These are phyloP conservation scores for Cenchrus fungigraminus DNA, from an alignment of 176 grass and related monocot genomes.

Conservation along the genomic window DNA sequence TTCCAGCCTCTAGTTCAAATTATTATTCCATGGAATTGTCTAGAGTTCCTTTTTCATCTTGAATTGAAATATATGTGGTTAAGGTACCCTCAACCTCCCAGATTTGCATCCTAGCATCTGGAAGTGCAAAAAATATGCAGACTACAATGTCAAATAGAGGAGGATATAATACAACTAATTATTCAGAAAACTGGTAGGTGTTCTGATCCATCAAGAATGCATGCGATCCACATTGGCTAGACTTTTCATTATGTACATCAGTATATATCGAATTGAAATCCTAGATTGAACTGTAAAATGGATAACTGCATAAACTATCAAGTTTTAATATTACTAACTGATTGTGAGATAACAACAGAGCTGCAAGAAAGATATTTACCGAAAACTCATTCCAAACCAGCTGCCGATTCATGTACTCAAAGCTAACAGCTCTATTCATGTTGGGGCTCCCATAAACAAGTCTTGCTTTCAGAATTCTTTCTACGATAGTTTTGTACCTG, in stretches of 20 bases:
- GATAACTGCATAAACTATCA: constrained; percentile 9
- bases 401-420: constrained; percentile 98
- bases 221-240: constrained; percentile 9
- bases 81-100: background rate
- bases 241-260: background rate
- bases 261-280: background rate
- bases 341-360: constrained; percentile 17
- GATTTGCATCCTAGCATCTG: background rate
- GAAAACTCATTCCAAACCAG: constrained; percentile 99
- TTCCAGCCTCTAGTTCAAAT: background rate
- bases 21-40: background rate
- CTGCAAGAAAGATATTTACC: constrained; percentile 55
- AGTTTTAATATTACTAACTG: constrained; percentile 20
- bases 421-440: constrained; percentile 99
- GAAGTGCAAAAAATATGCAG: background rate
- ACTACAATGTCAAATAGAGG: background rate
- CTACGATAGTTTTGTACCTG: constrained; percentile 95
- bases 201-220: constrained; percentile 8
- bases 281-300: background rate
- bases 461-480: constrained; percentile 92
- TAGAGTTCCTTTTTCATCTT: background rate
- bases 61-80: background rate
- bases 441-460: constrained; percentile 93
- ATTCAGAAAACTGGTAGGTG: background rate
- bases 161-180: background rate